These are phyloP conservation scores for Curvularia lunata DNA, from an alignment of 2,329 filamentous ascomycete genomes.

Conservation along the genomic window DNA sequence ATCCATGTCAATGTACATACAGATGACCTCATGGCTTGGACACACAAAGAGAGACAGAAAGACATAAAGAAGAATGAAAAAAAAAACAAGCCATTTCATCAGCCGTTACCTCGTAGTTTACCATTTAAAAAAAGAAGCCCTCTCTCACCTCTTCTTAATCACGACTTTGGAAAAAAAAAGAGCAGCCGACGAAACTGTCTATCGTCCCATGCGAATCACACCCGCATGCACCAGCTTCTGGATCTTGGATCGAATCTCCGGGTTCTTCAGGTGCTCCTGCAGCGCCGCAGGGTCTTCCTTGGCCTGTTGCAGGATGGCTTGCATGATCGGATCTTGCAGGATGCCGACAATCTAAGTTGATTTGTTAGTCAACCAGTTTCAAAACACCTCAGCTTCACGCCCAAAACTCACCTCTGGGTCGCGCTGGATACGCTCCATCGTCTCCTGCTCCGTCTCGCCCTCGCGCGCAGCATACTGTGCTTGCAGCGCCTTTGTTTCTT, in stretches of 20 bases:
- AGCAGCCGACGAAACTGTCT: background rate
- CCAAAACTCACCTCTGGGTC: slow-evolving; percentile 79
- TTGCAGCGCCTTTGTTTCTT: slow-evolving; percentile 89
- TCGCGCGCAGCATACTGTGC: slow-evolving; percentile 90
- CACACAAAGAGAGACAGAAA: background rate
- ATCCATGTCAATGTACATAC: background rate
- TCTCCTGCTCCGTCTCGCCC: slow-evolving; percentile 96
- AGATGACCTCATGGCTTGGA: background rate
- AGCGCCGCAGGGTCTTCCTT: slow-evolving; percentile 91
- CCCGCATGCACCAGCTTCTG: slow-evolving; percentile 94
- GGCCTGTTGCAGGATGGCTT: slow-evolving; percentile 94
- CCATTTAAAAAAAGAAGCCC: background rate
- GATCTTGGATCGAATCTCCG: slow-evolving; percentile 82
- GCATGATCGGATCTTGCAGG: slow-evolving; percentile 96
- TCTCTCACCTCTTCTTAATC: too few species aligned
- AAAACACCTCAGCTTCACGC: too few species aligned
- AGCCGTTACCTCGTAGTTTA: background rate
- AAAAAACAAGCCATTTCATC: background rate
- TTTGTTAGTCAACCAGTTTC: too few species aligned
- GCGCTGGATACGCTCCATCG: slow-evolving; percentile 84
- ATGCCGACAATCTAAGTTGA: slow-evolving; percentile 84
- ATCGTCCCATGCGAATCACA: slow-evolving; percentile 78
- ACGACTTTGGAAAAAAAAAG: background rate
- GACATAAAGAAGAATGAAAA: background rate
- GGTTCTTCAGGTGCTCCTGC: slow-evolving; percentile 97